Base-by-base conservation (phyloP, 1,139 yeast species). In the Candida frijolesensis region DNA sequence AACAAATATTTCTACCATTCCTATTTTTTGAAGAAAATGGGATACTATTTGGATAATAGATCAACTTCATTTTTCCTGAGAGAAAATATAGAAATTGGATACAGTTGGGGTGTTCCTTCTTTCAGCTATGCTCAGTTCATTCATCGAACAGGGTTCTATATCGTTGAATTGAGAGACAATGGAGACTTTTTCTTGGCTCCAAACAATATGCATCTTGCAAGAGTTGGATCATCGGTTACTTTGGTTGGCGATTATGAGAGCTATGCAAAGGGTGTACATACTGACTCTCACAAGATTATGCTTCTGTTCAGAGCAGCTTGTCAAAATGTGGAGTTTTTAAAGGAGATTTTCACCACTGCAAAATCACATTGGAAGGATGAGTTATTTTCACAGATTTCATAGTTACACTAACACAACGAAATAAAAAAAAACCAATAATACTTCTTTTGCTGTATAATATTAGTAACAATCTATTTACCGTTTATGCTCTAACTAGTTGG, bases 51-150 rank as follows among this genome's bases (percentile, higher is more conserved):
- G 53, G 99, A 95, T 61, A 87, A 87, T 60, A 73, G 96, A 53
- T 89, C 95, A 0, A 84, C 96, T 2, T 68, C 71, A 49, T 85
- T 77, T 57, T 80, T 87, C 63, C 75, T 72, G 65, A 72, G 71
- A 47, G 81, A 76, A 39, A 72, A 78, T 44, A 79, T 81, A 49
- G 83, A 82, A 38, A 81, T 89, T 29, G 67, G 78, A 14, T 92
- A 91, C 65, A 89, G 96, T 37, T 94, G 98, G 98, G 98, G 98
- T 2, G 82, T 79, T 52, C 96, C 96, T 1, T 74, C 76, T 22
- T 92, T 89, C 70, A 83, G 85, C 57, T 87, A 82, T 64, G 90
- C 92, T 1, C 99, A 95, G 66, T 95, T 87, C 62, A 85, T 95
- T 50, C 99, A 95, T 66, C 80, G 77, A 55, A 84, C 96, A 0